Evolutionary conservation across 257 asterid species (phyloP), one percentile per base, ranked within the genome.

Genomic region (Przewalskia tangutica): DNA sequence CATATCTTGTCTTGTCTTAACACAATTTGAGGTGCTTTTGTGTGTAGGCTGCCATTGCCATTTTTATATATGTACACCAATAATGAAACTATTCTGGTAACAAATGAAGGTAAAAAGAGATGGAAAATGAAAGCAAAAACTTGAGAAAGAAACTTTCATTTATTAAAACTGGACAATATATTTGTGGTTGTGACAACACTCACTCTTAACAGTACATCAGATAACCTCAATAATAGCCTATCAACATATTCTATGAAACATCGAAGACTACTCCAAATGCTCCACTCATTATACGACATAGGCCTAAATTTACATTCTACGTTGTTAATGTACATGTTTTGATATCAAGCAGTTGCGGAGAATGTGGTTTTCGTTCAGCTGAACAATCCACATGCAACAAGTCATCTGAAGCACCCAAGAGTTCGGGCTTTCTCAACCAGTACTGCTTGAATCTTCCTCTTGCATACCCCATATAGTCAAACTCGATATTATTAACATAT

Each of bases 381-480:
- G 70, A 68, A 79, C 42, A 58, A 40, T 82, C 79, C 59, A 80
- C 36, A 64, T 32, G 54, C 17, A 53, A 16, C 55, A 36, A 79
- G 82, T 18, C 71, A 14, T 36, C 40, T 78, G 85, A 51, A 65
- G 12, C 60, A 51, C 44, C 62, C 68, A 91, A 77, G 59, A 91
- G 80, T 20, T 86, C 80, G 3, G 84, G 77, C 88, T 88, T 91
- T 83, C 87, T 91, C 90, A 82, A 71, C 98, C 95, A 91, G 82
- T 93, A 95, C 83, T 93, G 98, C 84, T 87, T 85, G 73, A 93
- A 89, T 89, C 99, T 90, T 82, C 94, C 98, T 87, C 92, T 90
- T 7, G 99, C 97, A 44, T 95, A 93, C 85, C 88, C 98, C 91
- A 81, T 62, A 88, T 94, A 94, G 78, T 94, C 97, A 36, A 94